Conservation (phyloP, 2,329 filamentous ascomycete genomes). For the Fusarium anguioides region DNA sequence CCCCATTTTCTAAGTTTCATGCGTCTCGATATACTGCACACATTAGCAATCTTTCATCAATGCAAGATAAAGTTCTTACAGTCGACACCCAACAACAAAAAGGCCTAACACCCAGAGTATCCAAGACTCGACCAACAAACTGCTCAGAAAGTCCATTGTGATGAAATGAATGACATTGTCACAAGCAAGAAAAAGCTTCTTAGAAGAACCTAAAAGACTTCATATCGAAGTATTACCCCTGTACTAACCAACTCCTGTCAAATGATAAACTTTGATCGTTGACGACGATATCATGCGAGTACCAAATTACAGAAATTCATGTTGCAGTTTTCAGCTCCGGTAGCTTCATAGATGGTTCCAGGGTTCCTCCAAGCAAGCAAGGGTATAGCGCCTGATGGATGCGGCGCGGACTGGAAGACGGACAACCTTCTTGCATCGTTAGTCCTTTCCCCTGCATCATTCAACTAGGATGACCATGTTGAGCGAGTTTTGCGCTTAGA, state of each 20-base stretch:
- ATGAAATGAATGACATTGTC: neutral
- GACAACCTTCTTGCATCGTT: conserved; percentile 6
- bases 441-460: conserved; percentile 6
- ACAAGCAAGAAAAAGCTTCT: neutral
- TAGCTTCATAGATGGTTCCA: too few relatives aligned
- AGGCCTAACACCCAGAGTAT: conserved; percentile 45
- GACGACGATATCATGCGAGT: neutral
- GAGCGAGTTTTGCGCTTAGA: neutral
- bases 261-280: neutral
- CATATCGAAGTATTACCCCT: neutral
- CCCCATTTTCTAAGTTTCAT: conserved; percentile 57
- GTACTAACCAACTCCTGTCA: neutral
- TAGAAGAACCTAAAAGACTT: neutral
- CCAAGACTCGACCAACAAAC: conserved; percentile 48
- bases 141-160: conserved; percentile 44
- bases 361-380: neutral
- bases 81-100: conserved; percentile 40
- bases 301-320: neutral
- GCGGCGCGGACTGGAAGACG: neutral
- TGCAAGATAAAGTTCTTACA: conserved; percentile 31
- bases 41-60: neutral
- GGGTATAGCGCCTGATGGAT: neutral
- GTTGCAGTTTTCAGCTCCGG: neutral
- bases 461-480: neutral
- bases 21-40: conserved; percentile 44